Evolutionary conservation across 495 filamentous ascomycete species (phyloP), one percentile per base, ranked within the genome.

Genomic region (Massariosphaeria phaeospora): DNA sequence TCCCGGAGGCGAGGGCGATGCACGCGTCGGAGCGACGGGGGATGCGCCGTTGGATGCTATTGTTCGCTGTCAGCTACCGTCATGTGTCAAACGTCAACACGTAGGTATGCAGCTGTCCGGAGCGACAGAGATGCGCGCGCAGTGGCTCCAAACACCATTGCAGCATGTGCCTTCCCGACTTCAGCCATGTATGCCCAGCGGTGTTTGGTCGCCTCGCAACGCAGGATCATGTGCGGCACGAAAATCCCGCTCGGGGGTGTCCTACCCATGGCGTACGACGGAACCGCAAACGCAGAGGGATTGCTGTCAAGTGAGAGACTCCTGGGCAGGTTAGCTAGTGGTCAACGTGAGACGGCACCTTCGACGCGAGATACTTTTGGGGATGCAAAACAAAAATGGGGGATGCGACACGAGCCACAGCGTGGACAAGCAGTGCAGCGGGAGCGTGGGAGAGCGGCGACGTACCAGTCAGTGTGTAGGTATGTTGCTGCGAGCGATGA

Each of bases 211-310:
- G 35, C 38, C 23, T 21, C 23, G 24, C 55, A 24, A 31, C 15
- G 47, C 26, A 10, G 38, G 29, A 47, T 40, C 21, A 46, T 40
- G 55, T 24, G 25, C 21, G 55, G 12, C 39, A 12, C 15, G 20
- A 36, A 41, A 39, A 20, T 13, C 15, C 35, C 20, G n/a, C 7
- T 34, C 26, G 42, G 48, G 35, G 48, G 48, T 45, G 40, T 33
- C 67, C 67, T 69, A 69, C 67, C 67, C 67, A 69, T 69, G 56
- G 63, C 55, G 63, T 55, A 39, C 55, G 57, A 48, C 42, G 26
- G 46, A n/a, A 62, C 57, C 50, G 45, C 41, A 55, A 51, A 63
- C 50, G 51, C 39, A 47, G 44, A 42, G 51, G 24, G 33, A 34
- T 26, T 20, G 46, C 48, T 31, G 54, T 53, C 41, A 51, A 63